These are phyloP conservation scores for Cyclostephanos tholiformis DNA, from an alignment of 108 stramenopile genomes.

Conservation along the genomic window DNA sequence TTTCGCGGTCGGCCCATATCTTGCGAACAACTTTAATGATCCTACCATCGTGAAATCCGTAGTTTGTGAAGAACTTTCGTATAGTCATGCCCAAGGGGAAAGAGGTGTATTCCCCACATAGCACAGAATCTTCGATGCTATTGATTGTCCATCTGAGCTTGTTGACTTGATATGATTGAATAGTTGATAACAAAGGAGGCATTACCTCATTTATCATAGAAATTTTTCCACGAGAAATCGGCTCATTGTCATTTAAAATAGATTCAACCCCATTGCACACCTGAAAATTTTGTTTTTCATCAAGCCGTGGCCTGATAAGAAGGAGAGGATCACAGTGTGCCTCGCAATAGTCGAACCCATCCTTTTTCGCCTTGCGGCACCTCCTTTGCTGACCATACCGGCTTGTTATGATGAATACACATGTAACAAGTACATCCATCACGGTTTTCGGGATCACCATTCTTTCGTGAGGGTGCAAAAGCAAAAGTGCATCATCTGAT, in stretches of 20 bases:
- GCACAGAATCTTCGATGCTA: conserved; percentile 48
- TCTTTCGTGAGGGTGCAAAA: conserved; percentile 15
- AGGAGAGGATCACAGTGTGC: conserved; percentile 37
- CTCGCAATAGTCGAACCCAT: conserved; percentile 41
- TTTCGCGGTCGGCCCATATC: conserved; percentile 18
- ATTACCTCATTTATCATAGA: conserved; percentile 21
- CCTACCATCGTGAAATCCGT: conserved; percentile 53
- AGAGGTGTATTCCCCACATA: conserved; percentile 38
- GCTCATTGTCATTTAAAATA: background rate
- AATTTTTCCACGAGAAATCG: conserved; percentile 1
- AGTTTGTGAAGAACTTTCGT: conserved; percentile 40
- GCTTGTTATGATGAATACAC: conserved; percentile 22
- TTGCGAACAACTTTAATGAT: conserved; percentile 43
- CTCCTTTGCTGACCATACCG: conserved; percentile 22
- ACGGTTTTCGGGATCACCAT: conserved; percentile 36
- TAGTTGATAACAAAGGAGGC: conserved; percentile 19
- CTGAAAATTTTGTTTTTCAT: conserved; percentile 8
- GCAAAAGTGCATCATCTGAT: conserved; percentile 23
- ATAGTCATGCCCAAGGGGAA: conserved; percentile 50
- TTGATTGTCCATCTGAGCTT: conserved; percentile 30
- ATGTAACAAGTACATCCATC: conserved; percentile 40
- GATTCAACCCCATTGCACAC: background rate
- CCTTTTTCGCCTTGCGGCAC: conserved; percentile 31
- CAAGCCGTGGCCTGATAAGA: background rate
- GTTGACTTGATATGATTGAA: conserved; percentile 27